Base-by-base conservation (phyloP, 345 rosid genomes). In the Corymbia maculata region DNA sequence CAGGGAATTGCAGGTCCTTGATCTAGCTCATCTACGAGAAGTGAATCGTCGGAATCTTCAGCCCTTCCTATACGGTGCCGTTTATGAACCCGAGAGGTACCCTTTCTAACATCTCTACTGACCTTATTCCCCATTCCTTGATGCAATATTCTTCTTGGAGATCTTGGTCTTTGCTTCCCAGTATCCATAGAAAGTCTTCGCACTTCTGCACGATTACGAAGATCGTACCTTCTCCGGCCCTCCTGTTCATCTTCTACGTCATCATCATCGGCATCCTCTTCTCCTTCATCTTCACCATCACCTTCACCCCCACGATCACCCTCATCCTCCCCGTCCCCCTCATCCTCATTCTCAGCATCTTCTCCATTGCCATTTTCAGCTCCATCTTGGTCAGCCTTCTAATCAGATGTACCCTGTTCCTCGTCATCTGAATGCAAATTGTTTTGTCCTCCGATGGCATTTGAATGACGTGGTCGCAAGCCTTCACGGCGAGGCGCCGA, bases 31-130 rank as follows among this genome's bases (percentile, higher is more conserved):
- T 98, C 99, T 90, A 98, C 99, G 85, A 98, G 98, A 91, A 98
- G 99, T 85, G 99, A 98, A 94, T 98, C 99, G 92, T 98, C 99
- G 88, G 99, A 98, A 90, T 98, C 99, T 86, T 97, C 99, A 88
- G 93, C 94, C 93, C 99, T 94, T 61, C 95, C 85, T 42, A 92
- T 89, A 87, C 96, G 97, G 90, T 96, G 99, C 88, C 97, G 97
- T 92, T 96, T 98, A 94, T 95, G 99, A 92, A 92, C 98, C 89
- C 99, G 94, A 87, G 99, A 95, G 85, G 99, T 98, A 89, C 99
- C 96, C 92, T 94, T 97, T 91, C 99, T 95, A 52, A 92, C 95
- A 93, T 98, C 98, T 93, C 99, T 94, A 75, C 93, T 94, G 89
- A 92, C 95, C 93, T 96, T 97, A 89, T 95, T 92, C 68, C 98